phyloP scores from a whole-genome alignment of 108 stramenopile species.

The Cyclostephanos tholiformis region DNA sequence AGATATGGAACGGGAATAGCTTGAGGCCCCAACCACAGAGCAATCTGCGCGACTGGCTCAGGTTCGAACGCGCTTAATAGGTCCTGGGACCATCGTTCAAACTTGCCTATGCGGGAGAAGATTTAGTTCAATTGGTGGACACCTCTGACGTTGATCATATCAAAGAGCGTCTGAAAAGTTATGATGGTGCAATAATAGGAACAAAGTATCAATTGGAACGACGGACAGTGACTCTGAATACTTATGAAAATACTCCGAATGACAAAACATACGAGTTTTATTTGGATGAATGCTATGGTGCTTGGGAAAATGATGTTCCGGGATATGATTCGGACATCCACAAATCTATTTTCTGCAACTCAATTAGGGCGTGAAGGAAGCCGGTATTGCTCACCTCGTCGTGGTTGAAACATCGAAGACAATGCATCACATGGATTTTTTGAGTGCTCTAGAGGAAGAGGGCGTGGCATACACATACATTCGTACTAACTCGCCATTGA shows the following conservation, averaged over 20 bases:
- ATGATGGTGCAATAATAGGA: conserved; percentile 66
- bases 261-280: conserved; percentile 81
- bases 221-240: conserved; percentile 59
- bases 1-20: conserved; percentile 80
- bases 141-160: conserved; percentile 56
- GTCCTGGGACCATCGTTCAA: conserved; percentile 62
- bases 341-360: conserved; percentile 44
- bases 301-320: conserved; percentile 24
- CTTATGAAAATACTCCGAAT: conserved; percentile 75
- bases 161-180: conserved; percentile 49
- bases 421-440: conserved; percentile 42
- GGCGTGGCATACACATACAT: conserved; percentile 70
- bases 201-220: conserved; percentile 61
- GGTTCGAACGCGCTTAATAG: conserved; percentile 60
- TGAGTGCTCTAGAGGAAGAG: conserved; percentile 52
- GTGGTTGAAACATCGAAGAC: conserved; percentile 66
- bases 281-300: conserved; percentile 60
- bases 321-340: conserved; percentile 44
- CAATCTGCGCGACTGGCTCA: conserved; percentile 62
- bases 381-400: conserved; percentile 58
- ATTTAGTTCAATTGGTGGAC: conserved; percentile 65
- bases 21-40: conserved; percentile 51
- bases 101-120: conserved; percentile 74
- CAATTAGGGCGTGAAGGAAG: conserved; percentile 59
- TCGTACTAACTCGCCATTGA: conserved; percentile 45